Conservation (phyloP, 2,329 filamentous ascomycete species). For the Podosphaera aphanis region DNA sequence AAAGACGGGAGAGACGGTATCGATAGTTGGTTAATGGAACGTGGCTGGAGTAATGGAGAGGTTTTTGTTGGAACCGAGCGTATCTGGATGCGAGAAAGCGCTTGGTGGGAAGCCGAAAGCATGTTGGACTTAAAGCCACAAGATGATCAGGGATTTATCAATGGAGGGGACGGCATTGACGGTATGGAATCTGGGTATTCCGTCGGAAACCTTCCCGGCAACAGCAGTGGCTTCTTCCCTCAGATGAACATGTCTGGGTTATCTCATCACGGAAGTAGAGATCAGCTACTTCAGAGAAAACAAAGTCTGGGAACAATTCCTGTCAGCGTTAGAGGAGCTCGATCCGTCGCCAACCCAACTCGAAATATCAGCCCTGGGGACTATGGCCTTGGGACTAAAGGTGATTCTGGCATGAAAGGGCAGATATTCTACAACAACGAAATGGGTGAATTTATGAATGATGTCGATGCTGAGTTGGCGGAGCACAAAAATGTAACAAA, state of each 20-base stretch:
- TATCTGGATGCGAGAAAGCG: conserved; percentile 80
- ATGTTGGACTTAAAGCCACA: conserved; percentile 66
- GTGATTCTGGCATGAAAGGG: conserved; percentile 45
- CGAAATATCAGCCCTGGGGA: conserved; percentile 44
- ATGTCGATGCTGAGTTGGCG: conserved; percentile 55
- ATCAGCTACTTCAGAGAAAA: conserved; percentile 34
- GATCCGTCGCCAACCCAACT: conserved; percentile 37
- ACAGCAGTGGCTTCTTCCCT: conserved; percentile 46
- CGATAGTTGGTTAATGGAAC: conserved; percentile 79
- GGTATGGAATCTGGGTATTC: conserved; percentile 55
- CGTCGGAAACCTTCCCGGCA: conserved; percentile 17
- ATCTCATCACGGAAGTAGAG: conserved; percentile 42
- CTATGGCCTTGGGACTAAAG: conserved; percentile 72
- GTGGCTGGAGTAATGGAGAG: conserved; percentile 96
- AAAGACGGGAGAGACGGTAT: conserved; percentile 78
- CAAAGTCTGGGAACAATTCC: conserved; percentile 17
- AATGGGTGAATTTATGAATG: conserved; percentile 38
- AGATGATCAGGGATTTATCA: conserved; percentile 13
- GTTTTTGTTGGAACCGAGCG: conserved; percentile 77
- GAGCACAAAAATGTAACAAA: conserved; percentile 56
- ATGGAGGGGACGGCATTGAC: conserved; percentile 25
- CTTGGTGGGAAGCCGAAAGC: conserved; percentile 95
- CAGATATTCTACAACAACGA: conserved; percentile 53
- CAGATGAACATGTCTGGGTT: conserved; percentile 28
- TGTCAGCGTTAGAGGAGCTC: conserved; percentile 25